These are phyloP conservation scores for Immersiella caudata DNA, from an alignment of 495 filamentous ascomycete genomes.

Conservation along the genomic window DNA sequence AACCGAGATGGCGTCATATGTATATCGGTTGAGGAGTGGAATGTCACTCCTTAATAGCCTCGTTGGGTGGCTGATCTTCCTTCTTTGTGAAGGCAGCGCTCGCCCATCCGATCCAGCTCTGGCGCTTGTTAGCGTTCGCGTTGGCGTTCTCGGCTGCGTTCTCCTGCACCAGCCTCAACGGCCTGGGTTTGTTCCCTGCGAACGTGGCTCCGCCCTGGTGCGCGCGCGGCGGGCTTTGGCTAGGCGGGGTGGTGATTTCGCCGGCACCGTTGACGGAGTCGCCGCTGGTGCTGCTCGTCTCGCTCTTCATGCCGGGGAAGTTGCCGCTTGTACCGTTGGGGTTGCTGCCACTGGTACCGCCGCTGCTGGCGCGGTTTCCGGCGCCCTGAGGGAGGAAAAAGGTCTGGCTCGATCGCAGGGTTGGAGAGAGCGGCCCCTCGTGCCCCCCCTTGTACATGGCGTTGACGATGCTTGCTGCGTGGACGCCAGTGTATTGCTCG, in stretches of 20 bases:
- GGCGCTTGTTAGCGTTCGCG: constrained; percentile 50
- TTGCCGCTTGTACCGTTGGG: constrained; percentile 54
- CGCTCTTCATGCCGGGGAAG: constrained; percentile 57
- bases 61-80: constrained; percentile 26
- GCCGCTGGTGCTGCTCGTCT: constrained; percentile 66
- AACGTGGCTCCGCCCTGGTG: constrained; percentile 63
- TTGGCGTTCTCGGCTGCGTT: constrained; percentile 36
- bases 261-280: constrained; percentile 55
- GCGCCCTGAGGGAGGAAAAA: constrained; percentile 49
- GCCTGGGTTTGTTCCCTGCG: constrained; percentile 75
- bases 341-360: constrained; percentile 37
- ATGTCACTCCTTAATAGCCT: constrained; percentile 33
- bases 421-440: constrained; percentile 58
- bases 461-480: constrained; percentile 73
- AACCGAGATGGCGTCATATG: not conserved
- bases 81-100: constrained; percentile 46
- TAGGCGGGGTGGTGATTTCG: constrained; percentile 58
- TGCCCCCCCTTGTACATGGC: constrained; percentile 77
- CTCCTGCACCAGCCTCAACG: constrained; percentile 83
- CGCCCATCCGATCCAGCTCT: constrained; percentile 62
- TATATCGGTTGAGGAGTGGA: not conserved
- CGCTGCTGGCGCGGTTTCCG: constrained; percentile 46
- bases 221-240: constrained; percentile 57
- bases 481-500: constrained; percentile 68
- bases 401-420: constrained; percentile 49